Percentiles rank a stretch among this genome's conserved stretches.
These are phyloP conservation scores for Claviceps sp. DNA, from an alignment of 2,329 filamentous ascomycete species.

Conservation along the genomic window DNA sequence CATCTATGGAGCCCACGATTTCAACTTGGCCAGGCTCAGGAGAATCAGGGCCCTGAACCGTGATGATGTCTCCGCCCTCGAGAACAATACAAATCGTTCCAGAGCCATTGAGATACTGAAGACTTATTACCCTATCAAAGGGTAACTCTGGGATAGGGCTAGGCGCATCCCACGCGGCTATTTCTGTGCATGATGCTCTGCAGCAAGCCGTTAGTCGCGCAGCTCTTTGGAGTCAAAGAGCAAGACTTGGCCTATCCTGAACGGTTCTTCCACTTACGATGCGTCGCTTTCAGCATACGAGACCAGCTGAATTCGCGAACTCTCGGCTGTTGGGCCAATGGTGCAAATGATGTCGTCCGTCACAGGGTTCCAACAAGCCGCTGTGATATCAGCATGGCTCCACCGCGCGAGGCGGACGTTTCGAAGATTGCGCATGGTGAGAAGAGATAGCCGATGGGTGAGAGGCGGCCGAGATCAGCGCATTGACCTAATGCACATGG, in stretches of 20 bases:
- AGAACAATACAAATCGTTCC: constrained; percentile 69
- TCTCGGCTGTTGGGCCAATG: constrained; percentile 63
- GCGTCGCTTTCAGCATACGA: constrained; percentile 34
- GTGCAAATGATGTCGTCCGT: constrained; percentile 69
- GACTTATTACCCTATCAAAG: constrained; percentile 60
- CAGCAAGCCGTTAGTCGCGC: not conserved
- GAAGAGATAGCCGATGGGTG: not conserved
- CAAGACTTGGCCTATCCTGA: not conserved
- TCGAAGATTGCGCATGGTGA: constrained; percentile 72
- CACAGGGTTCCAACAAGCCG: constrained; percentile 74
- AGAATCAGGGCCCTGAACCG: constrained; percentile 53
- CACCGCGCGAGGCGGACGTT: constrained; percentile 59
- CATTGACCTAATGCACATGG: constrained; percentile 1
- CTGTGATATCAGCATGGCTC: constrained; percentile 51
- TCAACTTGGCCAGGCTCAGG: constrained; percentile 60
- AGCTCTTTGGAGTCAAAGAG: not conserved
- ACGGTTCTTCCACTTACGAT: constrained; percentile 4
- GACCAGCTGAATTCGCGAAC: constrained; percentile 59
- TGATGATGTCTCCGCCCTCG: constrained; percentile 79
- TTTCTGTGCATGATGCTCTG: constrained; percentile 19
- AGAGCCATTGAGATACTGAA: constrained; percentile 79
- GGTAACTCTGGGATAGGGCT: constrained; percentile 63
- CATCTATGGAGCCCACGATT: constrained; percentile 88
- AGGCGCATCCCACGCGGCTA: constrained; percentile 83
- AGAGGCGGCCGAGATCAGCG: not conserved